phyloP scores from a whole-genome alignment of 495 filamentous ascomycete species.

The Podospora fimiseda region DNA sequence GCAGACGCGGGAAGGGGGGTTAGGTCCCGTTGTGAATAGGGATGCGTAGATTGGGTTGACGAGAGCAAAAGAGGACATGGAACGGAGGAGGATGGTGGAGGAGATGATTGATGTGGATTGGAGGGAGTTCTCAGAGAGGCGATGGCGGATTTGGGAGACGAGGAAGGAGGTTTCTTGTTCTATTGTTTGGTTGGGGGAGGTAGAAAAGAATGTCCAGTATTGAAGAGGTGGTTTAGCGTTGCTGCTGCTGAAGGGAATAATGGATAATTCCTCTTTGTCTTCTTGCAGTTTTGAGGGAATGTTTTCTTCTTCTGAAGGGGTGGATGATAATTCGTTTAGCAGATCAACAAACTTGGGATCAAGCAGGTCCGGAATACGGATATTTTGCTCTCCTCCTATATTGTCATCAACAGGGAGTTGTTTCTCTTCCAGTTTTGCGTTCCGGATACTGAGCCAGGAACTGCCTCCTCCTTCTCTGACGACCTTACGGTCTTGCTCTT shows the following conservation, averaged over 20 bases:
- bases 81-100: conserved; percentile 68
- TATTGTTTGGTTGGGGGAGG: conserved; percentile 13
- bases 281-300: too few species aligned
- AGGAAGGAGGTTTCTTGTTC: conserved; percentile 31
- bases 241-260: too few species aligned
- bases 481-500: conserved; percentile 44
- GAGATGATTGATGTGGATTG: conserved; percentile 56
- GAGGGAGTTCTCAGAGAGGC: conserved; percentile 23
- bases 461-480: conserved; percentile 65
- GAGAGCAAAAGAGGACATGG: conserved; percentile 67
- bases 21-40: conserved; percentile 58
- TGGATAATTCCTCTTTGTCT: too few species aligned
- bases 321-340: neutral
- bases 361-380: conserved; percentile 43
- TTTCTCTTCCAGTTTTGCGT: conserved; percentile 54
- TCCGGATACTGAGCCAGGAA: conserved; percentile 53
- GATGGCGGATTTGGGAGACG: conserved; percentile 28
- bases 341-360: conserved; percentile 39
- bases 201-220: conserved; percentile 18
- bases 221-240: too few species aligned
- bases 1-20: conserved; percentile 79
- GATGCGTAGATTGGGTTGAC: conserved; percentile 70
- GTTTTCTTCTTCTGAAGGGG: too few species aligned
- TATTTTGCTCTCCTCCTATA: conserved; percentile 10
- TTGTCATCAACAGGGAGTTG: neutral